Base-by-base conservation (phyloP, 108 stramenopile genomes). In the Aurantiochytrium sp. region DNA sequence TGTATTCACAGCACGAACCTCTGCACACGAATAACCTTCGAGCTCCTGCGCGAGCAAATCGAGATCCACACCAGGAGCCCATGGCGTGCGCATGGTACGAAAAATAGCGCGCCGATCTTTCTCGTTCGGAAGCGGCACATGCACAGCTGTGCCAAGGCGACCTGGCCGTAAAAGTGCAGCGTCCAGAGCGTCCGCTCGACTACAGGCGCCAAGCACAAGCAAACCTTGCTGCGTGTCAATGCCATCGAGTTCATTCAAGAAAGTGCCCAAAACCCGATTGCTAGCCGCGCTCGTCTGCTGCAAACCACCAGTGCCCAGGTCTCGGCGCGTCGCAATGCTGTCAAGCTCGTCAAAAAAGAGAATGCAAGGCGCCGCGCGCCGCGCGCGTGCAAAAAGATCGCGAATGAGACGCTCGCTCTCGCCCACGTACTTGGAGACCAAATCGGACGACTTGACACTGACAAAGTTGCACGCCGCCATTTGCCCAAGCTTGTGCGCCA, bases 291-390 rank as follows among this genome's bases (percentile, higher is more conserved):
- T 69, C 10, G 64, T 69, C 64, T 69, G 93, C 45, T 97, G 97
- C 76, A 96, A 96, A 16, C 93, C 92, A 18, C 99, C 99, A 12
- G 76, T 45, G 35, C 64, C 64, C 14, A 69, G 64, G 49, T 83
- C 76, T 90, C 99, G 96, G 19, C 97, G 95, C 88, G 96, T 95
- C 23, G 98, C 99, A 89, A 99, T 99, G 58, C 98, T 98, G 93
- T 99, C 99, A 95, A 99, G 97, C 94, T 99, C 98, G 91, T 99
- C 99, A 90, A 99, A 99, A 94, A 99, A 98, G 29, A 99, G 94
- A 88, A 99, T 99, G 93, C 98, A 99, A 4, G 99, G 98, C 76
- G 97, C 97, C 5, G 98, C 98, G 43, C 97, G 96, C 72, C 98
- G 97, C 5, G 99, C 99, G 94, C 99, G 99, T 92, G 98, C 98